These are phyloP conservation scores for Venturia oleaginea DNA, from an alignment of 2,329 filamentous ascomycete species.

Conservation along the genomic window DNA sequence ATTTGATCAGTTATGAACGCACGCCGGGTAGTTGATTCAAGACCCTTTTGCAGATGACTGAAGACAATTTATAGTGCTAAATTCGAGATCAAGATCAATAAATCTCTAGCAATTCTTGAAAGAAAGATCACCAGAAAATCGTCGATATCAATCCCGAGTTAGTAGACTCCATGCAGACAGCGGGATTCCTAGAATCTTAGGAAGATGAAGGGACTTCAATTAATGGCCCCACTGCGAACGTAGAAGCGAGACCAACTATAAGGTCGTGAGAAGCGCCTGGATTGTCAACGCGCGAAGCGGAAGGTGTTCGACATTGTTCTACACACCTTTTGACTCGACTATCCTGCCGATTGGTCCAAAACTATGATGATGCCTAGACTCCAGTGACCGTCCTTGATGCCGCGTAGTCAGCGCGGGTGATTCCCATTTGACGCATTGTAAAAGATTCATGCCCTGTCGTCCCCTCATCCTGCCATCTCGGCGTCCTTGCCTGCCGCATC, in stretches of 20 bases:
- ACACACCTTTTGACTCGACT: slow-evolving; percentile 6
- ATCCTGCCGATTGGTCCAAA: not conserved
- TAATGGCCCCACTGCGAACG: too few relatives aligned
- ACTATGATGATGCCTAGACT: not conserved
- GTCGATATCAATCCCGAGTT: too few relatives aligned
- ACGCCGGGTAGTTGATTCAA: too few relatives aligned
- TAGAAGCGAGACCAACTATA: not conserved
- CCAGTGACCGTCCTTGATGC: not conserved
- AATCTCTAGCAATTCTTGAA: too few relatives aligned
- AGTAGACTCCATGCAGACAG: too few relatives aligned
- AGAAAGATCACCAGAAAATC: too few relatives aligned
- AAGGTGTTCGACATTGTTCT: not conserved
- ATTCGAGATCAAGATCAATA: too few relatives aligned
- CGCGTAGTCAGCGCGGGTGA: not conserved
- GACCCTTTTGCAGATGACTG: too few relatives aligned
- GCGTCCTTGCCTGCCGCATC: slow-evolving; percentile 38
- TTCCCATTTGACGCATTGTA: not conserved
- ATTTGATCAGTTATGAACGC: too few relatives aligned
- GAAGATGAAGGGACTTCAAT: too few relatives aligned
- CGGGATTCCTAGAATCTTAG: too few relatives aligned
- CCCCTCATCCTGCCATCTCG: slow-evolving; percentile 18
- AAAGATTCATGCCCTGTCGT: not conserved
- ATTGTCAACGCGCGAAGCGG: slow-evolving; percentile 4
- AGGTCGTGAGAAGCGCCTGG: not conserved
- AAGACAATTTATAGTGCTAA: too few relatives aligned